phyloP scores from a whole-genome alignment of 345 rosid genomes.

The Leavenworthia alabamica region DNA sequence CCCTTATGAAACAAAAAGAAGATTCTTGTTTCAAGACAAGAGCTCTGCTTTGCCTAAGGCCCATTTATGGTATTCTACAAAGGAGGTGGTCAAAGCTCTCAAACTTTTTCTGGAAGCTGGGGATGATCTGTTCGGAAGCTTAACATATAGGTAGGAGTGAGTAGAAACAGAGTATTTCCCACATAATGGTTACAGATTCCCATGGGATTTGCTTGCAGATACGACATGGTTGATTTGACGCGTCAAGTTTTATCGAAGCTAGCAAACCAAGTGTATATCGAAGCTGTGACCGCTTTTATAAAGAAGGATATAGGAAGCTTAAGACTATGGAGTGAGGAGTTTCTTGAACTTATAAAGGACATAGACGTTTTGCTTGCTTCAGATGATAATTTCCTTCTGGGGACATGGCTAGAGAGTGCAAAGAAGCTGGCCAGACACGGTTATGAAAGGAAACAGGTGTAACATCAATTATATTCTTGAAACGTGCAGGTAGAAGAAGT shows the following conservation, averaged over 20 bases:
- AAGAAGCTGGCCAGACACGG: constrained; percentile 52
- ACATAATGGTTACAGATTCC: constrained; percentile 7
- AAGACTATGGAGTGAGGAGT: constrained; percentile 39
- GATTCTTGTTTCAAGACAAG: constrained; percentile 45
- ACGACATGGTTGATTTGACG: constrained; percentile 85
- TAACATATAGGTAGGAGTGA: constrained; percentile 60
- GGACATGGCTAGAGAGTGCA: constrained; percentile 91
- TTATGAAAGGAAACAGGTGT: constrained; percentile 64
- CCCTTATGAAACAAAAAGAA: constrained; percentile 44
- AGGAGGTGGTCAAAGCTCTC: constrained; percentile 54
- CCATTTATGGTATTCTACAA: constrained; percentile 79
- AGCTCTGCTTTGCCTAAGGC: constrained; percentile 53
- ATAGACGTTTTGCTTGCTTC: constrained; percentile 72
- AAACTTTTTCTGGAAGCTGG: constrained; percentile 65
- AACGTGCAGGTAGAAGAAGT: not conserved
- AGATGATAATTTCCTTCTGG: constrained; percentile 73
- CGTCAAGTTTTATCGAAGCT: constrained; percentile 89
- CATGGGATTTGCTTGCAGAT: constrained; percentile 44
- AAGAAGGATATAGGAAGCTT: constrained; percentile 46
- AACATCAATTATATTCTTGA: not conserved
- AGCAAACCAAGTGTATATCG: constrained; percentile 68
- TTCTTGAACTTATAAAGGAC: constrained; percentile 65
- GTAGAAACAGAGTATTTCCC: not conserved
- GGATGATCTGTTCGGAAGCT: constrained; percentile 51
- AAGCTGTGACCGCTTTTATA: constrained; percentile 55